phyloP scores from a whole-genome alignment of 257 asterid species.

The Nicotiana knightiana region DNA sequence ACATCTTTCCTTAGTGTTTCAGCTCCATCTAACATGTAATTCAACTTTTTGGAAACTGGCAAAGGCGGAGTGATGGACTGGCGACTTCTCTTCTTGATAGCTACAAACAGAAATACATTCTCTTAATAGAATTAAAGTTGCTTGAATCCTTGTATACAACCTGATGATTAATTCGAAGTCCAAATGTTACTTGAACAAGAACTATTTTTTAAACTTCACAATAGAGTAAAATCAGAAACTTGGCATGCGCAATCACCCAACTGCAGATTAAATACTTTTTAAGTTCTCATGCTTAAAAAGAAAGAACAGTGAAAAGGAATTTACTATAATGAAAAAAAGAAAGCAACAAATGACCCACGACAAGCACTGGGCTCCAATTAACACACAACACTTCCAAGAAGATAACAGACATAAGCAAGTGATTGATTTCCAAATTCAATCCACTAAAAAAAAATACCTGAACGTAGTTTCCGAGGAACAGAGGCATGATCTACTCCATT shows the following conservation, averaged over 20 bases:
- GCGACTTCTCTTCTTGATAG: constrained; percentile 51
- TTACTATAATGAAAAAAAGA: not conserved
- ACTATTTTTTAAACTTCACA: not conserved
- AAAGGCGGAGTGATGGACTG: constrained; percentile 32
- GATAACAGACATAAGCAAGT: constrained; percentile 15
- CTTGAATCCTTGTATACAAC: not conserved
- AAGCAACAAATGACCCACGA: constrained; percentile 5
- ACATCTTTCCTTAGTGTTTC: constrained; percentile 22
- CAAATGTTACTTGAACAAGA: not conserved
- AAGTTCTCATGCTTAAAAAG: constrained; percentile 2
- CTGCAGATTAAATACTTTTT: not conserved
- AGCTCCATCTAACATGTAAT: constrained; percentile 28
- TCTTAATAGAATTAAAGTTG: not conserved
- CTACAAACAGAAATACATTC: constrained; percentile 26
- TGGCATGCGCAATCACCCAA: not conserved
- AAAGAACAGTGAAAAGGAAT: constrained; percentile 6
- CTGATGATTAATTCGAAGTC: not conserved
- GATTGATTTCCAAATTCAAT: constrained; percentile 13
- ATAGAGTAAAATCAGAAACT: not conserved
- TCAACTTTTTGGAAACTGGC: constrained; percentile 31
- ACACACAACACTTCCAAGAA: constrained; percentile 12
- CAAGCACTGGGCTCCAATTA: not conserved
- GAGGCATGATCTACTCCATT: constrained; percentile 39
- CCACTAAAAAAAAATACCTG: constrained; percentile 42
- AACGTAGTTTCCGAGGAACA: constrained; percentile 74